Evolutionary conservation across 2,329 filamentous ascomycete species (phyloP).

Genomic region (Talaromyces sp.): DNA sequence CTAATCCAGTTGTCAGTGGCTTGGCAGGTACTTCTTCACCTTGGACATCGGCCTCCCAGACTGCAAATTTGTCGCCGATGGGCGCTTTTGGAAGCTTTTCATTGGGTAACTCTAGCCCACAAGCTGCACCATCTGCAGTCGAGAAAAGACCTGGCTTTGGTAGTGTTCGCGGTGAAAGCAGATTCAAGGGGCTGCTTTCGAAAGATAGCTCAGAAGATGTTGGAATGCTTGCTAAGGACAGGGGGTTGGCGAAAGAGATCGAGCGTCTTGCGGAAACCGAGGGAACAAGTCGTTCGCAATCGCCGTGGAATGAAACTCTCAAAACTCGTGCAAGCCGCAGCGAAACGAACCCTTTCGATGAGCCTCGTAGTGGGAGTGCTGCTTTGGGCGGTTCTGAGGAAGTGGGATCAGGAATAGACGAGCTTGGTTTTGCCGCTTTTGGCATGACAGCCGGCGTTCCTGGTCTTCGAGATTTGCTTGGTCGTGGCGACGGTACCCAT

Average conservation of each 20-base stretch:
- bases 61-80: slow-evolving; percentile 65
- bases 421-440: slow-evolving; percentile 58
- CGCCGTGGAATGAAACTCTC: slow-evolving; percentile 50
- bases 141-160: slow-evolving; percentile 71
- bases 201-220: slow-evolving; percentile 71
- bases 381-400: slow-evolving; percentile 73
- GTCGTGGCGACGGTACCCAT: slow-evolving; percentile 55
- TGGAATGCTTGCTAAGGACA: slow-evolving; percentile 51
- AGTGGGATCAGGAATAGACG: slow-evolving; percentile 54
- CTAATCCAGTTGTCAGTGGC: slow-evolving; percentile 51
- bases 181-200: slow-evolving; percentile 77
- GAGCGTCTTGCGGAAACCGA: slow-evolving; percentile 53
- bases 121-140: slow-evolving; percentile 46
- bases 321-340: slow-evolving; percentile 47
- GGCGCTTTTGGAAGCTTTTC: slow-evolving; percentile 90
- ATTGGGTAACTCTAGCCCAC: slow-evolving; percentile 52
- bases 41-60: slow-evolving; percentile 58
- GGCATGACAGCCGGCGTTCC: slow-evolving; percentile 57
- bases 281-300: slow-evolving; percentile 43
- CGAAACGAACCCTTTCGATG: slow-evolving; percentile 50
- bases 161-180: slow-evolving; percentile 69
- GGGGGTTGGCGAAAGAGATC: slow-evolving; percentile 51
- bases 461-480: slow-evolving; percentile 56
- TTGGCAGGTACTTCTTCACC: slow-evolving; percentile 50
- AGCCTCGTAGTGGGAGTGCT: slow-evolving; percentile 57